Percentiles rank a stretch among this genome's conserved stretches.
Conservation (phyloP, 2,329 filamentous ascomycete genomes). For the Phaeosphaeriaceae sp. region DNA sequence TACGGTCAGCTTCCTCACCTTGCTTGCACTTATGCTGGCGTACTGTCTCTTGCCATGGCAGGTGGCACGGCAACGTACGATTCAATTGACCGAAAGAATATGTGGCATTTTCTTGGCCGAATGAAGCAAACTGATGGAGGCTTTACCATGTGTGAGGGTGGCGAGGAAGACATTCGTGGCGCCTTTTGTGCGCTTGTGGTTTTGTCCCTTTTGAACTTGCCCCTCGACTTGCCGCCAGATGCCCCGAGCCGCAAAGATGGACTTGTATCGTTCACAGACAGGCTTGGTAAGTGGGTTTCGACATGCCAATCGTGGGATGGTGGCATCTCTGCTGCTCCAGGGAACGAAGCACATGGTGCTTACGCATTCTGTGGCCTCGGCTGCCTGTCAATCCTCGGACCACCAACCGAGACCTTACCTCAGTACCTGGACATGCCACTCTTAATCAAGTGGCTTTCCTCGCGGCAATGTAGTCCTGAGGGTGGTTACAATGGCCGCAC, state of each 20-base stretch:
- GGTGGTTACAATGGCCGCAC: conserved; percentile 92
- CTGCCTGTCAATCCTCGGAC: conserved; percentile 83
- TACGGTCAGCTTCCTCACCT: conserved; percentile 88
- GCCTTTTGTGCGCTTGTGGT: conserved; percentile 91
- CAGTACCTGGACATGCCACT: conserved; percentile 79
- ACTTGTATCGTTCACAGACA: conserved; percentile 70
- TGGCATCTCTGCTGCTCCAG: conserved; percentile 84
- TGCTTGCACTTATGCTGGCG: conserved; percentile 84
- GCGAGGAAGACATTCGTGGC: conserved; percentile 91
- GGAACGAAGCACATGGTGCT: conserved; percentile 91
- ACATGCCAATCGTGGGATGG: conserved; percentile 96
- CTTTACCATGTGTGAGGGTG: conserved; percentile 85
- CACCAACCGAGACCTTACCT: conserved; percentile 75
- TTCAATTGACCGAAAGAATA: conserved; percentile 77
- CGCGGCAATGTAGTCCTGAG: conserved; percentile 88
- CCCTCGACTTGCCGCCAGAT: conserved; percentile 76
- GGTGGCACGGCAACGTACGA: conserved; percentile 77
- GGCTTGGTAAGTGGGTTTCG: conserved; percentile 79
- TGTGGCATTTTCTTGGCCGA: conserved; percentile 90
- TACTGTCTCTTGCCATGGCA: conserved; percentile 80
- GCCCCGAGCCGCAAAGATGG: conserved; percentile 71
- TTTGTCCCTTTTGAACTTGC: conserved; percentile 82
- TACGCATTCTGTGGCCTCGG: conserved; percentile 95
- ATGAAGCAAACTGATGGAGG: conserved; percentile 88
- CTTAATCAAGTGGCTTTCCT: conserved; percentile 86